phyloP scores from a whole-genome alignment of 2,329 filamentous ascomycete species.

The Monosporascus sp. region DNA sequence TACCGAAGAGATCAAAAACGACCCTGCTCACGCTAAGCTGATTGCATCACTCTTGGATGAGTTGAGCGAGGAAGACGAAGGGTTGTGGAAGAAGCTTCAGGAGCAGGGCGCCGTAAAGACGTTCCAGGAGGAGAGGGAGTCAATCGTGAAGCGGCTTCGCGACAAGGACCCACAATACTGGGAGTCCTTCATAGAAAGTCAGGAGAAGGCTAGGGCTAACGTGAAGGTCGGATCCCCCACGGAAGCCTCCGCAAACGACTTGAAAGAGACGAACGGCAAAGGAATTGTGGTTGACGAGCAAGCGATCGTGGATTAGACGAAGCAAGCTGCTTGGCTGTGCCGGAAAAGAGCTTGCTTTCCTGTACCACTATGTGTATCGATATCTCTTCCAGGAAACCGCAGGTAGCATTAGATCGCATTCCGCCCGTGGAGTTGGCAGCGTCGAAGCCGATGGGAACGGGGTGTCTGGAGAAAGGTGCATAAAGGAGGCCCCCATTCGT shows the following conservation, averaged over 20 bases:
- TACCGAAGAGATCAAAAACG: conserved; percentile 44
- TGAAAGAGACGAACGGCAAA: conserved; percentile 13
- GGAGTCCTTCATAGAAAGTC: conserved; percentile 57
- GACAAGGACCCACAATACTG: conserved; percentile 64
- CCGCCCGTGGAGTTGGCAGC: too few relatives aligned
- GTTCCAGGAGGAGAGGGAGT: conserved; percentile 53
- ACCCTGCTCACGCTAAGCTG: conserved; percentile 46
- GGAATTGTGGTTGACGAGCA: conserved; percentile 31
- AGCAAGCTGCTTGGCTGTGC: neutral
- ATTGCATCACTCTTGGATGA: conserved; percentile 61
- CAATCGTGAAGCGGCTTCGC: conserved; percentile 45
- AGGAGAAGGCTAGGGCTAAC: conserved; percentile 55
- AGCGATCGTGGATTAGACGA: conserved; percentile 34
- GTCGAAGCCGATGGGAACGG: too few relatives aligned
- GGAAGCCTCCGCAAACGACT: conserved; percentile 1
- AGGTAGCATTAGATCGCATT: too few relatives aligned
- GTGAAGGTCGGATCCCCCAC: conserved; percentile 29
- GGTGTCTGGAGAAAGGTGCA: too few relatives aligned
- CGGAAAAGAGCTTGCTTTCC: neutral
- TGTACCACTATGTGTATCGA: conserved; percentile 4
- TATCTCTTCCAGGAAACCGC: neutral
- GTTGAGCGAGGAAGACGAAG: conserved; percentile 57
- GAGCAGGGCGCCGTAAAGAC: conserved; percentile 56
- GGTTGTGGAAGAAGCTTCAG: conserved; percentile 47
- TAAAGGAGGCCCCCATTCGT: too few relatives aligned